Evolutionary conservation across 352 stramenopile species (phyloP).

Genomic region (Phytophthora nicotianae): DNA sequence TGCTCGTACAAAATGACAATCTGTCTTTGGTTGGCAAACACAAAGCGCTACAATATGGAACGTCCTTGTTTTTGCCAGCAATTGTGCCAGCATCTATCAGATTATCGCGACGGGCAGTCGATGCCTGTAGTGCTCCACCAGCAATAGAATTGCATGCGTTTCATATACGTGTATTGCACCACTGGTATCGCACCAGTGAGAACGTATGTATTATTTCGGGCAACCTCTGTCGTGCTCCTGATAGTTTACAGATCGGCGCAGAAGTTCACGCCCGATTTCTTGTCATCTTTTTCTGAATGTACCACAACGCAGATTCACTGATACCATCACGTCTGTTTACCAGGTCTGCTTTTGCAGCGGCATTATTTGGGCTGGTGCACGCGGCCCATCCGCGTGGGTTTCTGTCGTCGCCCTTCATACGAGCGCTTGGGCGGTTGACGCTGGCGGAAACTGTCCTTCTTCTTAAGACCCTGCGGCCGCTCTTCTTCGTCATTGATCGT

Average conservation of each 20-base stretch:
- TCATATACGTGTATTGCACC: too few species aligned
- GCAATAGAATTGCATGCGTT: too few species aligned
- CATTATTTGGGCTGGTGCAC: constrained; percentile 73
- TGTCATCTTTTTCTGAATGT: constrained; percentile 13
- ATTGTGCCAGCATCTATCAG: too few species aligned
- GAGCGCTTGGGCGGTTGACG: constrained; percentile 50
- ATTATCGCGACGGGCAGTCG: too few species aligned
- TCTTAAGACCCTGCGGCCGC: constrained; percentile 45
- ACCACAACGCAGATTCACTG: constrained; percentile 1
- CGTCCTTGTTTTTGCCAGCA: too few species aligned
- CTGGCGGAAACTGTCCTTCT: constrained; percentile 52
- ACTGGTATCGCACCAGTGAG: not conserved
- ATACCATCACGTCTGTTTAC: not conserved
- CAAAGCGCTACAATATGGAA: too few species aligned
- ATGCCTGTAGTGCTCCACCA: too few species aligned
- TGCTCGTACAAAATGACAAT: too few species aligned
- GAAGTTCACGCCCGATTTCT: constrained; percentile 20
- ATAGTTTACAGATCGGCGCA: constrained; percentile 30
- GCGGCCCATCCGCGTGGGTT: constrained; percentile 63
- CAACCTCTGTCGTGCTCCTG: constrained; percentile 28
- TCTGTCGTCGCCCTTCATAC: constrained; percentile 48
- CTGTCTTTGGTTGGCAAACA: too few species aligned
- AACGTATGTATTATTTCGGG: constrained; percentile 27
- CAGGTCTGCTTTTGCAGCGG: not conserved
- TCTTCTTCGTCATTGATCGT: constrained; percentile 57